phyloP scores from a whole-genome alignment of 768 basidiomycete genomes.

The Trametes cinnabarina region DNA sequence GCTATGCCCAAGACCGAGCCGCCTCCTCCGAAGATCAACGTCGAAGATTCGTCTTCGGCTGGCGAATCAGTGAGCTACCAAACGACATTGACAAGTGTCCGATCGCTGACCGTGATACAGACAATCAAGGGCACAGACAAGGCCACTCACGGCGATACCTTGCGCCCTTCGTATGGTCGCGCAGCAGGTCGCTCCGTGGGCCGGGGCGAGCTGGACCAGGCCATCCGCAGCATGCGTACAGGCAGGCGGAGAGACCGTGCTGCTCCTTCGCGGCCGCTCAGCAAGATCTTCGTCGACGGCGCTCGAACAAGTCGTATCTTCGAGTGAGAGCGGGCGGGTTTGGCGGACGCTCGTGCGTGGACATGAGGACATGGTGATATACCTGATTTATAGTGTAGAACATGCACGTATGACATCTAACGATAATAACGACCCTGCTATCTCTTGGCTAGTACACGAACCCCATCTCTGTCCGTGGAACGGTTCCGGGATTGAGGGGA shows the following conservation, averaged over 20 bases:
- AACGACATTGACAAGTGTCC: no score
- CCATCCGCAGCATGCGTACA: slow-evolving; percentile 75
- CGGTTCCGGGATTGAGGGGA: slow-evolving; percentile 49
- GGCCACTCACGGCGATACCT: slow-evolving; percentile 25
- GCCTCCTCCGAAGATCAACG: slow-evolving; percentile 15
- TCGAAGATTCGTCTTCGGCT: slow-evolving; percentile 18
- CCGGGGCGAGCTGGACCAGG: slow-evolving; percentile 80
- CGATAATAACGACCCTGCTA: slow-evolving; percentile 16
- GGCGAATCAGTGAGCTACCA: slow-evolving; percentile 19
- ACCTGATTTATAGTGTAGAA: slow-evolving; percentile 1
- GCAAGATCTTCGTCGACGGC: slow-evolving; percentile 82
- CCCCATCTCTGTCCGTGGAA: background rate
- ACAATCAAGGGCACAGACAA: slow-evolving; percentile 38
- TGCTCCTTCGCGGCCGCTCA: slow-evolving; percentile 48
- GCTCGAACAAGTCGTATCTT: slow-evolving; percentile 31
- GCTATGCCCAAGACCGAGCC: slow-evolving; percentile 37
- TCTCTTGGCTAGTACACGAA: slow-evolving; percentile 2
- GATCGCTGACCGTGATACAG: slow-evolving; percentile 28
- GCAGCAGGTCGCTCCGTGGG: slow-evolving; percentile 56
- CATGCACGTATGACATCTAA: slow-evolving; percentile 12
- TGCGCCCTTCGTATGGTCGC: slow-evolving; percentile 41
- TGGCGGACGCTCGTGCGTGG: no score
- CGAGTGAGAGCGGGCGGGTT: slow-evolving; percentile 21
- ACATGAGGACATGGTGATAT: background rate
- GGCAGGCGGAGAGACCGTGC: slow-evolving; percentile 56